Evolutionary conservation across 2,329 filamentous ascomycete species (phyloP), one percentile per base, ranked within the genome.

Genomic region (Aureobasidium leucospermi): DNA sequence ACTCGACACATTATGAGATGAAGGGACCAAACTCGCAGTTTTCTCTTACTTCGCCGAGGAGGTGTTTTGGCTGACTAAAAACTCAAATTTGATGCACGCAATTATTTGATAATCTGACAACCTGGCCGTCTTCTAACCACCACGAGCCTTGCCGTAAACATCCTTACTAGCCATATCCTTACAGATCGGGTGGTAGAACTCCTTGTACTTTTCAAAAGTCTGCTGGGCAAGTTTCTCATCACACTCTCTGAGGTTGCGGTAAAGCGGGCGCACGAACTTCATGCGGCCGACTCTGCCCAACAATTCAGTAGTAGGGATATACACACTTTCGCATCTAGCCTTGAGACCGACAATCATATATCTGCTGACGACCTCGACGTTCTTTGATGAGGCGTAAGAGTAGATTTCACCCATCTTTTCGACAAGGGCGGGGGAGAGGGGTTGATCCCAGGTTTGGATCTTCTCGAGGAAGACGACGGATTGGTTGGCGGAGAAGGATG

Each of bases 161-260:
- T 95, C 89, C 80, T 96, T 96, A 75, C 90, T 88, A 2, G 95
- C 85, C 85, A 96, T 88, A 7, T 79, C 83, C 62, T 84, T 83
- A 72, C 92, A 96, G 67, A 97, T 96, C 2, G 94, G 94, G 70
- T 97, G 93, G 71, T 97, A 99, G 70, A 97, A 97, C 63, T 91
- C 86, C 74, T 82, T 88, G 72, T 96, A 87, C 81, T 87, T 88
- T 75, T 88, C 83, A 74, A 96, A 96, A 0, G 92, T 96, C 71
- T 85, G 78, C 57, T 93, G 74, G 0, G 94, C 93, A 67, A 96
- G 74, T 29, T 85, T 77, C 48, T 84, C 79, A 74, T 96, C 87
- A 41, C 89, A 83, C 71, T 85, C 85, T 68, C 87, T 86, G 65
- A 99, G 76, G 52, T 84, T 81, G 62, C 87, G 82, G 76, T 87